phyloP scores from a whole-genome alignment of 1,284 basidiomycete genomes.

The Austroboletus niveus region DNA sequence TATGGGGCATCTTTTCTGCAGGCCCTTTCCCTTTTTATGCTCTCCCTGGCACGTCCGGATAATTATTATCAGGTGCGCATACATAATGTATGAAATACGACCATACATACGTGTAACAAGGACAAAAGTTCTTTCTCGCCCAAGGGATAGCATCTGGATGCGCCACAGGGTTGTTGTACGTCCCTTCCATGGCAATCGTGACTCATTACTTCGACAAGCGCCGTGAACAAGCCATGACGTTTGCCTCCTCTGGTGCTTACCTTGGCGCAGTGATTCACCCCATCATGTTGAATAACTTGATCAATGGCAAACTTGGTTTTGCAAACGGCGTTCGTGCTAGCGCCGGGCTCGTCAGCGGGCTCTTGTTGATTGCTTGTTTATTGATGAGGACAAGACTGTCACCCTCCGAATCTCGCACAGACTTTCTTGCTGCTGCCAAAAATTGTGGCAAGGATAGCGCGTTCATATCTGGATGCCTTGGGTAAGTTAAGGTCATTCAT shows the following conservation, averaged over 20 bases:
- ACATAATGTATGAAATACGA: not conserved
- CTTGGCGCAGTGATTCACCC: conserved; percentile 37
- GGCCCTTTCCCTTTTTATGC: conserved; percentile 36
- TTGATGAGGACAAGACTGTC: conserved; percentile 31
- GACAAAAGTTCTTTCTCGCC: conserved; percentile 32
- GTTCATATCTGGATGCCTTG: conserved; percentile 27
- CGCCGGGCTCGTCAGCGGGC: conserved; percentile 30
- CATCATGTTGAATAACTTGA: conserved; percentile 43
- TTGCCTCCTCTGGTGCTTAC: conserved; percentile 37
- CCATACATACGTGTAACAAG: not conserved
- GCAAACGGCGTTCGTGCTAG: conserved; percentile 33
- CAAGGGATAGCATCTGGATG: conserved; percentile 37
- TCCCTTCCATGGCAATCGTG: conserved; percentile 36
- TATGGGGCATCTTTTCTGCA: conserved; percentile 32
- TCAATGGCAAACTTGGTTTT: conserved; percentile 32
- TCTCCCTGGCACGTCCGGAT: conserved; percentile 35
- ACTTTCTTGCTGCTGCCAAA: conserved; percentile 22
- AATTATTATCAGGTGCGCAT: conserved; percentile 34
- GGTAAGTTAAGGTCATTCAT: conserved; percentile 7
- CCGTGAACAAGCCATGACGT: conserved; percentile 32
- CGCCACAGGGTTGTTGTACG: conserved; percentile 32
- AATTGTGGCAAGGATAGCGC: conserved; percentile 24
- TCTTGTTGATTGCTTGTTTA: conserved; percentile 29
- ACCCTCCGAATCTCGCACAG: conserved; percentile 12
- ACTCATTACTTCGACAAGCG: conserved; percentile 38